Conservation (phyloP, 768 basidiomycete genomes). For the Dioszegia crocea region DNA sequence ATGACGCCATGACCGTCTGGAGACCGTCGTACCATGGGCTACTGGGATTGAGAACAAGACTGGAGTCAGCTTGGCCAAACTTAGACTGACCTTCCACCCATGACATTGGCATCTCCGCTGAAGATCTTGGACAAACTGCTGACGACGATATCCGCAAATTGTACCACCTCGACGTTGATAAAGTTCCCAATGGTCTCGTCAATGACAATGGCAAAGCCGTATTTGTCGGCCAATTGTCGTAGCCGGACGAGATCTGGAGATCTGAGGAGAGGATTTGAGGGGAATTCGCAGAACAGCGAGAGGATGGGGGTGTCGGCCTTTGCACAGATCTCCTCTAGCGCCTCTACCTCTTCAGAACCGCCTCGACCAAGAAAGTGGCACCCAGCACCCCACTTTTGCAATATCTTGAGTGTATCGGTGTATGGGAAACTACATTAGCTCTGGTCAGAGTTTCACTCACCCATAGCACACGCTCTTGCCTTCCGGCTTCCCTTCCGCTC, state of each 20-base stretch:
- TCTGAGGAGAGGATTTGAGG: constrained; percentile 89
- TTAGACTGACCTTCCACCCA: constrained; percentile 82
- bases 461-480: constrained; percentile 92
- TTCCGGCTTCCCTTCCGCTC: constrained; percentile 47
- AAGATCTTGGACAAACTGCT: constrained; percentile 93
- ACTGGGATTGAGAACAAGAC: constrained; percentile 80
- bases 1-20: constrained; percentile 58
- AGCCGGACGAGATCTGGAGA: constrained; percentile 72
- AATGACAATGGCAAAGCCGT: constrained; percentile 79
- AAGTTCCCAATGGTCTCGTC: constrained; percentile 96
- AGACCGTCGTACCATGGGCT: constrained; percentile 65
- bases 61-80: constrained; percentile 42
- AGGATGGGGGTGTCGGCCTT: constrained; percentile 60
- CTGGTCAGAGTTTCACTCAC: constrained; percentile 55
- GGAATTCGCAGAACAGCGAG: constrained; percentile 87
- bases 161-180: constrained; percentile 83
- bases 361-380: constrained; percentile 84
- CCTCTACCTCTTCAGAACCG: constrained; percentile 67
- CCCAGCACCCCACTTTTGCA: constrained; percentile 95
- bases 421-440: constrained; percentile 72
- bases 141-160: constrained; percentile 80
- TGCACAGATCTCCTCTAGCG: constrained; percentile 62
- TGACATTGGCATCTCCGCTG: constrained; percentile 88
- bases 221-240: constrained; percentile 74
- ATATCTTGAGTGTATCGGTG: constrained; percentile 86